Conservation (phyloP, 2,329 filamentous ascomycete genomes). For the Xylaria polymorpha region DNA sequence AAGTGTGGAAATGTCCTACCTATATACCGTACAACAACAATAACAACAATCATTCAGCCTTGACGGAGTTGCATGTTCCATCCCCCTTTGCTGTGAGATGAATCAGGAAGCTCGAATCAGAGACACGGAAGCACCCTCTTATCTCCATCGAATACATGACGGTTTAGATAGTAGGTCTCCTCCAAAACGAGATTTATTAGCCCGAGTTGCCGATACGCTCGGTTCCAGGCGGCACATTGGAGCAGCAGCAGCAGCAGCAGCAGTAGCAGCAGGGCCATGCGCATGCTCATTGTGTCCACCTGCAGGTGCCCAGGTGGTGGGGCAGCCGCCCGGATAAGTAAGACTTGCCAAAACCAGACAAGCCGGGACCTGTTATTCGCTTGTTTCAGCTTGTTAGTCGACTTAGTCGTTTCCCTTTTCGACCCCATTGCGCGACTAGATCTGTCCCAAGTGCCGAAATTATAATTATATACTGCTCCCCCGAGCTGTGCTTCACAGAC, state of each 20-base stretch:
- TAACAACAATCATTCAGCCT: neutral
- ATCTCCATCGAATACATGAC: constrained; percentile 13
- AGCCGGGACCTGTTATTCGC: constrained; percentile 37
- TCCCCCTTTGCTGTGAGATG: neutral
- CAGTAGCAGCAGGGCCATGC: constrained; percentile 12
- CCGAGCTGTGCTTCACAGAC: neutral
- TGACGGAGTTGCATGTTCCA: neutral
- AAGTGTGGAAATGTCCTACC: too few species aligned
- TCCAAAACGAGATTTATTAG: constrained; percentile 7
- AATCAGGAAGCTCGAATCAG: constrained; percentile 24
- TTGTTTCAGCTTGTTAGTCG: constrained; percentile 14
- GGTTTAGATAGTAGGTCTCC: neutral
- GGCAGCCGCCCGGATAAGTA: constrained; percentile 28
- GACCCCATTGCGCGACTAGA: neutral
- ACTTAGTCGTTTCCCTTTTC: constrained; percentile 16
- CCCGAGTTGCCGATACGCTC: constrained; percentile 21
- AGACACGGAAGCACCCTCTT: constrained; percentile 1
- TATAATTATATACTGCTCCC: neutral
- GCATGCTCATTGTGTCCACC: neutral
- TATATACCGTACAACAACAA: too few species aligned
- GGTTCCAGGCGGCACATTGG: constrained; percentile 37
- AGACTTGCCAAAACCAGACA: constrained; percentile 36
- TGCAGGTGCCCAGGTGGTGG: neutral
- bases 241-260: too few species aligned
- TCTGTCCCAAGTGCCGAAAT: constrained; percentile 17